Evolutionary conservation across 306 rosid genomes (phyloP).

Genomic region (Prunus mume): DNA sequence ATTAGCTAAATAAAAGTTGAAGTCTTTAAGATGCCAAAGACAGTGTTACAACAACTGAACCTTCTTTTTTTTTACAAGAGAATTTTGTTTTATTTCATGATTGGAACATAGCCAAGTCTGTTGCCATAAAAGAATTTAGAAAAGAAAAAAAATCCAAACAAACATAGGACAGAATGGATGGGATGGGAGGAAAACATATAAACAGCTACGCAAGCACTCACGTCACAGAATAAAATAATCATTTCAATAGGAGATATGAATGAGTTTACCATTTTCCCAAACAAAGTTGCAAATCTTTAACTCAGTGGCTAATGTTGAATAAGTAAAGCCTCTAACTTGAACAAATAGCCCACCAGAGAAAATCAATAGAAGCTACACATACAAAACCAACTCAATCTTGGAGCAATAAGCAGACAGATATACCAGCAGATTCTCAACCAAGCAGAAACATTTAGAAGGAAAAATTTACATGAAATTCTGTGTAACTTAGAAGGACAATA

Average conservation of each 20-base stretch:
- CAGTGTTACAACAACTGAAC: neutral
- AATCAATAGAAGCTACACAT: neutral
- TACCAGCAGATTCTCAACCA: neutral
- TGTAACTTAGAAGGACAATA: neutral
- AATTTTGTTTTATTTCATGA: neutral
- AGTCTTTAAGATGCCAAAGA: neutral
- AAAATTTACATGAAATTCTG: neutral
- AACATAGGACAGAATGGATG: no score
- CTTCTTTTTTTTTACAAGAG: neutral
- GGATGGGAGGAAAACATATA: neutral
- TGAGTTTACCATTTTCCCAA: neutral
- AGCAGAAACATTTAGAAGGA: neutral
- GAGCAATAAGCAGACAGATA: neutral
- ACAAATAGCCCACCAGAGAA: neutral
- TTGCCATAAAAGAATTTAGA: neutral
- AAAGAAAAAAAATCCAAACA: no score
- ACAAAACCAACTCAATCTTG: neutral
- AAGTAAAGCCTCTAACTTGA: slow-evolving; percentile 4
- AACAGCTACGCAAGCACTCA: slow-evolving; percentile 4
- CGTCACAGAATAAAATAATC: neutral
- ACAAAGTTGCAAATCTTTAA: neutral
- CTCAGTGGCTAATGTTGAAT: neutral
- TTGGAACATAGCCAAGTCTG: neutral
- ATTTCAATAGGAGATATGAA: neutral
- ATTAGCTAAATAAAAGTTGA: neutral